Conservation (phyloP, 352 stramenopile genomes). For the Phytophthora sojae region DNA sequence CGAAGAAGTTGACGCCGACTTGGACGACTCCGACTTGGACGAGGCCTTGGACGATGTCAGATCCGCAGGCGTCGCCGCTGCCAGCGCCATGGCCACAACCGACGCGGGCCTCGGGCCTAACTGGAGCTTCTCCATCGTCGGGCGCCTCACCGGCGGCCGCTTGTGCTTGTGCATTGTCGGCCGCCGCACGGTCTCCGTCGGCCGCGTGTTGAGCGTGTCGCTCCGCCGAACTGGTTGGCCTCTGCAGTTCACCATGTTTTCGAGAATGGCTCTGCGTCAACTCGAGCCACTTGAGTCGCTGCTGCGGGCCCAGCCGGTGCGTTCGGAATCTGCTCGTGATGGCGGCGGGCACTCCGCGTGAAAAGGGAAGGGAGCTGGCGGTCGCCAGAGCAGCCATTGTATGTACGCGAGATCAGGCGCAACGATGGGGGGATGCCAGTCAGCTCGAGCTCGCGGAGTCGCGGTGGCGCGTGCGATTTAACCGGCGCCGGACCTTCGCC, state of each 20-base stretch:
- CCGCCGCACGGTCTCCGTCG: constrained; percentile 3
- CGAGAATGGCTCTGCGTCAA: constrained; percentile 12
- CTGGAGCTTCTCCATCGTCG: constrained; percentile 23
- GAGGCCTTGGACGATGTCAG: constrained; percentile 18
- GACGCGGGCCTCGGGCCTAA: constrained; percentile 17
- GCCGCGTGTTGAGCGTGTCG: constrained; percentile 15
- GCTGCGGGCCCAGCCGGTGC: constrained; percentile 1
- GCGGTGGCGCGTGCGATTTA: constrained; percentile 29
- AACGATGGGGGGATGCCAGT: constrained; percentile 16
- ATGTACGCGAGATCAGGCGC: constrained; percentile 22
- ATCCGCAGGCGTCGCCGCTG: constrained; percentile 25
- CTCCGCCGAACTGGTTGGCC: constrained; percentile 19
- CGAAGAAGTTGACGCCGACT: constrained; percentile 5
- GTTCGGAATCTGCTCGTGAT: constrained; percentile 1
- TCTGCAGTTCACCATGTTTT: constrained; percentile 44
- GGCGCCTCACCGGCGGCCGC: constrained; percentile 4
- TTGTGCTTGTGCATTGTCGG: constrained; percentile 5
- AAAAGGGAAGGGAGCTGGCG: not conserved
- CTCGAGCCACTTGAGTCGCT: not conserved
- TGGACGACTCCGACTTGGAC: constrained; percentile 20
- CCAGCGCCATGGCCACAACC: constrained; percentile 31
- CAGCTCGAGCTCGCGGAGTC: not conserved
- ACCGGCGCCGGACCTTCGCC: constrained; percentile 6
- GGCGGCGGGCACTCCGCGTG: not conserved
- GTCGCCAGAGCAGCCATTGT: constrained; percentile 27